These are phyloP conservation scores for Peronospora tabacina DNA, from an alignment of 352 stramenopile species.

Conservation along the genomic window DNA sequence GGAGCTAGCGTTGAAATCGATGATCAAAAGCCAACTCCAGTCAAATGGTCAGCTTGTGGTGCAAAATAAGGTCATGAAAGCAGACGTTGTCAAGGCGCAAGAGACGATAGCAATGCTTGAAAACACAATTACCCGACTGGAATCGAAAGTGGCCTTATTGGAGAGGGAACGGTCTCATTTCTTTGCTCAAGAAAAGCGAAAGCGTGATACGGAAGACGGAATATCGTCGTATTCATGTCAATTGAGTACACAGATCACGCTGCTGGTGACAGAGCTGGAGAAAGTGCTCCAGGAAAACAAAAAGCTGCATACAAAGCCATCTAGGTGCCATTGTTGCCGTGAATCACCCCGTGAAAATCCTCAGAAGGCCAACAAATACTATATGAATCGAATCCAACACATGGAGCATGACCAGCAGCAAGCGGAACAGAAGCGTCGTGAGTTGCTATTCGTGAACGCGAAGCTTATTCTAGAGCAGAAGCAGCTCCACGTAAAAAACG, in stretches of 20 bases:
- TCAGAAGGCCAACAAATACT: conserved; percentile 31
- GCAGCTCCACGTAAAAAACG: conserved; percentile 40
- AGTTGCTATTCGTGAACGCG: conserved; percentile 55
- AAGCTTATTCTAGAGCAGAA: conserved; percentile 62
- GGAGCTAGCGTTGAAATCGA: conserved; percentile 28
- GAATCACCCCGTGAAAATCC: not conserved
- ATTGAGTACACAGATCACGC: conserved; percentile 34
- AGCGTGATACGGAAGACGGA: conserved; percentile 27
- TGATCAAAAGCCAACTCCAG: conserved; percentile 34
- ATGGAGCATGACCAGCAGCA: conserved; percentile 37
- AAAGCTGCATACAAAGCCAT: conserved; percentile 21
- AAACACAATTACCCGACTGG: conserved; percentile 26
- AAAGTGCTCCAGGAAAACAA: conserved; percentile 39
- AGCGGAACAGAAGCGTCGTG: conserved; percentile 48
- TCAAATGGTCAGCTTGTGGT: conserved; percentile 37
- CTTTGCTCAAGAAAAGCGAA: conserved; percentile 28
- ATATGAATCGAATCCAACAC: conserved; percentile 41
- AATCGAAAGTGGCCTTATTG: conserved; percentile 41
- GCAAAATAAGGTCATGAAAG: conserved; percentile 36
- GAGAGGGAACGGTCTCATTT: conserved; percentile 44
- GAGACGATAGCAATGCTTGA: conserved; percentile 25
- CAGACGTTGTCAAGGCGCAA: conserved; percentile 24
- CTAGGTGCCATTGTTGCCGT: conserved; percentile 16
- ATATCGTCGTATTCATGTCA: conserved; percentile 29
- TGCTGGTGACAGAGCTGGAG: conserved; percentile 41